Base-by-base conservation (phyloP, 305 asterid genomes). In the Andrographis paniculata region DNA sequence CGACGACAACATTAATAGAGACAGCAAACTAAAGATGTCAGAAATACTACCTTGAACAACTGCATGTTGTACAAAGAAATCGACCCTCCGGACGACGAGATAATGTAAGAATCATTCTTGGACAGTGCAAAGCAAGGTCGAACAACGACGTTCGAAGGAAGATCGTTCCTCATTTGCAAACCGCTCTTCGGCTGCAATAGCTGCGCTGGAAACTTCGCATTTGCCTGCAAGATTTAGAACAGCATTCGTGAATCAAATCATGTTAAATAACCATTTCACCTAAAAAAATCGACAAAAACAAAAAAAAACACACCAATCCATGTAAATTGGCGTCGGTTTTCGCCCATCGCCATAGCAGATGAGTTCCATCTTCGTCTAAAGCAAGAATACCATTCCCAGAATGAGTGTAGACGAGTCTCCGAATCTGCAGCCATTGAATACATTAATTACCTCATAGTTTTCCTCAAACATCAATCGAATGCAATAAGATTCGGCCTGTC, bases 281-380 rank as follows among this genome's bases (percentile, higher is more conserved):
- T n/a, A n/a, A n/a, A n/a, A n/a, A 33, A 37, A 37, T 37, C 16
- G 14, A 14, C 17, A 14, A 37, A 37, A 37, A n/a, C 5, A 37
- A 12, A 37, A 13, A 22, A 20, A 6, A 31, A 20, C 52, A 47
- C 56, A 84, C 93, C 82, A 62, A 52, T 20, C 71, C 74, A 48
- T 48, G 45, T 45, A 20, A 36, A 63, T 59, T 63, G 49, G 51
- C 38, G 21, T 23, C 63, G 44, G 56, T 45, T 41, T 64, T 70
- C 16, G 47, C 17, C 89, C 88, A 82, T 73, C 55, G 73, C 96
- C 96, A 86, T 4, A 73, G 63, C 6, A 70, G 67, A 78, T 79
- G 93, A 49, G 67, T 58, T 33, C 94, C 94, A 48, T 75, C 71
- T 66, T 65, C 80, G 51, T 73, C 82, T 50, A 86, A 66, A 18